Evolutionary conservation across 768 basidiomycete species (phyloP).

Genomic region (Baorangia bicolor): DNA sequence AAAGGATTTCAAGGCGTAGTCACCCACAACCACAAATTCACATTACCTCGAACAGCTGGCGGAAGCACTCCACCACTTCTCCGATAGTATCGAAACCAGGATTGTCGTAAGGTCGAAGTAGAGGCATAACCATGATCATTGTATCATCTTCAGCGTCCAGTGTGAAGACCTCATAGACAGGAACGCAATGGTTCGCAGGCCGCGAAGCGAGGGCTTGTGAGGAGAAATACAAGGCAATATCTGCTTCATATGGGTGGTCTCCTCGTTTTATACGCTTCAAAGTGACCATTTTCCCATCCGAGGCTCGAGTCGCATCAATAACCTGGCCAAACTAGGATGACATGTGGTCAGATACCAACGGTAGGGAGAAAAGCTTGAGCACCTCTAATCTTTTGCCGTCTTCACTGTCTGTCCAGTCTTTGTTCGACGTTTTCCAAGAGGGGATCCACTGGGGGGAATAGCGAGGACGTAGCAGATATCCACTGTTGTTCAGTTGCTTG

Average conservation of each 20-base stretch:
- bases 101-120: slow-evolving; percentile 19
- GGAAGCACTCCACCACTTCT: slow-evolving; percentile 25
- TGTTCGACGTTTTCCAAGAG: slow-evolving; percentile 1
- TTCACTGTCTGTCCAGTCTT: background rate
- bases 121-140: slow-evolving; percentile 32
- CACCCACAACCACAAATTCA: background rate
- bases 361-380: background rate
- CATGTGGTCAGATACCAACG: no score
- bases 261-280: slow-evolving; percentile 27
- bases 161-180: slow-evolving; percentile 17
- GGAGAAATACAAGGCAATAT: slow-evolving; percentile 25
- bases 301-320: slow-evolving; percentile 31
- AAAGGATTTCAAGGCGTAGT: background rate
- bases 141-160: slow-evolving; percentile 7
- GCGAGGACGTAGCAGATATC: slow-evolving; percentile 14
- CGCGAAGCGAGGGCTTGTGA: background rate
- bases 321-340: slow-evolving; percentile 2
- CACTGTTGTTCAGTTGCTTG: background rate
- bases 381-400: background rate
- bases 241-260: slow-evolving; percentile 20
- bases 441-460: slow-evolving; percentile 14
- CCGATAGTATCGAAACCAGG: slow-evolving; percentile 18
- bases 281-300: slow-evolving; percentile 27
- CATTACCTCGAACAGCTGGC: slow-evolving; percentile 32
- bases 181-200: slow-evolving; percentile 28